These are phyloP conservation scores for Phlebiopsis gigantea DNA, from an alignment of 768 basidiomycete genomes.

Conservation along the genomic window DNA sequence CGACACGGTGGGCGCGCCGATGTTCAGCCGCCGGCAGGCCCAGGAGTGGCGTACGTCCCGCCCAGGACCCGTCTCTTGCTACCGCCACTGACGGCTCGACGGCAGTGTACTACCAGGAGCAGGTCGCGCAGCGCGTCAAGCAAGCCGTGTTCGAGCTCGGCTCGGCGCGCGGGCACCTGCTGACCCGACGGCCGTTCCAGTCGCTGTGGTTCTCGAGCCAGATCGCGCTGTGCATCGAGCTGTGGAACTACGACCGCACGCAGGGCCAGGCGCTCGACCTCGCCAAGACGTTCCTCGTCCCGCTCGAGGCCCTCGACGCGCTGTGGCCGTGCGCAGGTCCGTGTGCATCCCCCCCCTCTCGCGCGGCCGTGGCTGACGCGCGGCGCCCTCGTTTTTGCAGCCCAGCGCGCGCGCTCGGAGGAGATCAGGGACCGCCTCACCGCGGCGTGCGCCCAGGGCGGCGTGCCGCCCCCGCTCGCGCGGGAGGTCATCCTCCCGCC, in stretches of 20 bases:
- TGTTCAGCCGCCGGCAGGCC: constrained; percentile 66
- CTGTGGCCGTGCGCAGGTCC: constrained; percentile 64
- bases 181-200: constrained; percentile 66
- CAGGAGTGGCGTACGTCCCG: constrained; percentile 71
- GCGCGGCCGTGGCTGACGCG: background rate
- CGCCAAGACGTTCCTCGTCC: constrained; percentile 57
- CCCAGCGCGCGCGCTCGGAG: background rate
- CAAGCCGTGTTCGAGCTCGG: constrained; percentile 46
- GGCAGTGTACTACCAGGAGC: constrained; percentile 63
- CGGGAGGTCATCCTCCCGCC: background rate
- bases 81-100: background rate
- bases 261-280: constrained; percentile 57
- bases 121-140: constrained; percentile 58
- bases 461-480: background rate
- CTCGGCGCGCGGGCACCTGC: constrained; percentile 45
- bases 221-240: constrained; percentile 40
- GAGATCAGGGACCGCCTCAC: background rate
- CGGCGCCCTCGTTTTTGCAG: background rate
- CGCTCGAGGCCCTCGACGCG: constrained; percentile 61
- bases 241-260: constrained; percentile 61
- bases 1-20: constrained; percentile 39
- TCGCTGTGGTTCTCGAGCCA: constrained; percentile 46
- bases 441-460: background rate
- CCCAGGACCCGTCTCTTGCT: background rate
- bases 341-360: constrained; percentile 16